Evolutionary conservation across 441 rosid genomes (phyloP), one percentile per base, ranked within the genome.

Genomic region (Jatropha multifida): DNA sequence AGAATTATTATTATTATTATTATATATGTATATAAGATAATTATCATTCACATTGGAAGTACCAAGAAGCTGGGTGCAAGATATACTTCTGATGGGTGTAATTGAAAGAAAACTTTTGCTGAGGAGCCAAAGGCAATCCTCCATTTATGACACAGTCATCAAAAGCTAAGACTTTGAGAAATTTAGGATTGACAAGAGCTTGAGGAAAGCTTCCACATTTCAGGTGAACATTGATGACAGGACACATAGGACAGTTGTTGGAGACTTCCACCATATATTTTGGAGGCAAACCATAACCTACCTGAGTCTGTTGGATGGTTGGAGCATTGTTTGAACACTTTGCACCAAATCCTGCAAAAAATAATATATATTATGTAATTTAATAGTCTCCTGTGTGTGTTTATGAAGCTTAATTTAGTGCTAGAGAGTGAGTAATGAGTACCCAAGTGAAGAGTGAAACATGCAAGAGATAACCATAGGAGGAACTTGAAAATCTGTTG

Each of bases 241-340:
- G 92, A 65, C 89, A 88, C 84, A 80, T 84, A 2, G 88, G 90
- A 65, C 90, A 87, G 62, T 69, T 84, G 80, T 87, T 89, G 72
- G 72, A 73, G 40, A 89, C 82, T 70, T 84, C 84, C 59, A 86
- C 92, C 77, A 5, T 84, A 59, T 68, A 87, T 78, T 71, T 81
- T 69, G 82, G 80, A 75, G 82, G 80, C 37, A 64, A 68, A 23
- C 86, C 77, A 5, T 66, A 71, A 4, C 79, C 81, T 73, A 84
- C 77, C 41, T 75, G 83, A 8, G 83, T 82, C 73, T 89, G 92
- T 37, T 77, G 51, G 38, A 84, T 67, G 0, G 74, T 65, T 2
- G 86, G 86, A 62, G 51, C 72, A n/a, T 73, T 65, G 7, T 11
- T 52, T 27, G 26, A 66, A 32, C 86, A 81, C 63, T 70, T 79